These are phyloP conservation scores for Penicillium sclerotiorum DNA, from an alignment of 2,329 filamentous ascomycete genomes.

Conservation along the genomic window DNA sequence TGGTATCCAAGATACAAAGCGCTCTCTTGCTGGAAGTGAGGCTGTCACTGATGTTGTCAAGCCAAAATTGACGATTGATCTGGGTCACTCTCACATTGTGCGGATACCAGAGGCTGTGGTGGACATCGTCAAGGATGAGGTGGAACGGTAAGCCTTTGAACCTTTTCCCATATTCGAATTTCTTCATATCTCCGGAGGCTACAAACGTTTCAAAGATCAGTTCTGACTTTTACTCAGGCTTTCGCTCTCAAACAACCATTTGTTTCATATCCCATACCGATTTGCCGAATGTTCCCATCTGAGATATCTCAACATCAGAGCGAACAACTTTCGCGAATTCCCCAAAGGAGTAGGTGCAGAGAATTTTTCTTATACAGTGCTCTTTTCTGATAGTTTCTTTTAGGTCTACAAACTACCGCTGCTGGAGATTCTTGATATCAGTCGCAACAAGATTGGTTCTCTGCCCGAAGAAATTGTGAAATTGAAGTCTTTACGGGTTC, in stretches of 20 bases:
- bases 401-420: slow-evolving; percentile 84
- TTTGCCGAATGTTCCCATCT: slow-evolving; percentile 53
- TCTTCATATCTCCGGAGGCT: not conserved
- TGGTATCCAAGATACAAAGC: slow-evolving; percentile 51
- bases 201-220: not conserved
- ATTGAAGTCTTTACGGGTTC: slow-evolving; percentile 81
- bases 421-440: slow-evolving; percentile 90
- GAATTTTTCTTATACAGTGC: not conserved
- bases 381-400: slow-evolving; percentile 20
- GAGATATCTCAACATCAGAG: slow-evolving; percentile 53
- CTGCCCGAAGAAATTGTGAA: slow-evolving; percentile 79
- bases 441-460: slow-evolving; percentile 77
- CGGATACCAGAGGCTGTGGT: slow-evolving; percentile 54
- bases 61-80: slow-evolving; percentile 54
- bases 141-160: slow-evolving; percentile 47
- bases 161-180: not conserved
- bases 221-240: slow-evolving; percentile 37
- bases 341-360: slow-evolving; percentile 60
- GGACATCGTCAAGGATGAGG: slow-evolving; percentile 56
- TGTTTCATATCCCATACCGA: slow-evolving; percentile 52
- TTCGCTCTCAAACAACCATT: slow-evolving; percentile 54
- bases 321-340: slow-evolving; percentile 60
- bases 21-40: slow-evolving; percentile 50
- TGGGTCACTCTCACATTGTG: slow-evolving; percentile 53
- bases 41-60: slow-evolving; percentile 50